Conservation (phyloP, 1,139 yeast genomes). For the Blastobotrys persicus region DNA sequence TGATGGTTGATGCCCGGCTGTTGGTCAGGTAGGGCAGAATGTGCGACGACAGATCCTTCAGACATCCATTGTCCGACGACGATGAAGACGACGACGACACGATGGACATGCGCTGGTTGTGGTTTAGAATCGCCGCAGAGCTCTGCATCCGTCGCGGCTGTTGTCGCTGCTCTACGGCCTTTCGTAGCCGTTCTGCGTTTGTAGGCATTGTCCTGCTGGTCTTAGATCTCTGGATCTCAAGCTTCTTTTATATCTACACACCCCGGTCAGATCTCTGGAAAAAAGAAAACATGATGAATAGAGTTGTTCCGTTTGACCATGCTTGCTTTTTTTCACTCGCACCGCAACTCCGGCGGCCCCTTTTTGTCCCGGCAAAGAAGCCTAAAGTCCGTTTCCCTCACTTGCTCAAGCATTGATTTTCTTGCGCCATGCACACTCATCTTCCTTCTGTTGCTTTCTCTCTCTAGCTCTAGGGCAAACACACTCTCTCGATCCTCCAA, state of each 20-base stretch:
- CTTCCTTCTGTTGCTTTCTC: too few species aligned
- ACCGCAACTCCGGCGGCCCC: too few species aligned
- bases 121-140: not conserved
- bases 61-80: constrained; percentile 4
- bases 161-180: constrained; percentile 9
- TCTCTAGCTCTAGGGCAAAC: too few species aligned
- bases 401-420: not conserved
- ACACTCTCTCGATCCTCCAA: too few species aligned
- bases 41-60: constrained; percentile 2
- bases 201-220: constrained; percentile 2
- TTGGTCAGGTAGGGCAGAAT: constrained; percentile 11
- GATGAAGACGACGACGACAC: constrained; percentile 4
- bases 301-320: not conserved
- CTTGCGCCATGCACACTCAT: too few species aligned
- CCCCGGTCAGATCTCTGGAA: not conserved
- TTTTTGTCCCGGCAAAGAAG: not conserved
- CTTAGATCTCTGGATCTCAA: not conserved
- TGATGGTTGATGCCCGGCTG: constrained; percentile 10
- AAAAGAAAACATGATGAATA: not conserved
- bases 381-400: not conserved
- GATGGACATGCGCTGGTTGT: not conserved
- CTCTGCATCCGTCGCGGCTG: constrained; percentile 6
- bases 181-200: constrained; percentile 9
- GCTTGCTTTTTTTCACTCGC: not conserved
- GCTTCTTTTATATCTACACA: not conserved